Conservation (phyloP, 78 protist genomes). For the Cavenderia fasciculata region DNA sequence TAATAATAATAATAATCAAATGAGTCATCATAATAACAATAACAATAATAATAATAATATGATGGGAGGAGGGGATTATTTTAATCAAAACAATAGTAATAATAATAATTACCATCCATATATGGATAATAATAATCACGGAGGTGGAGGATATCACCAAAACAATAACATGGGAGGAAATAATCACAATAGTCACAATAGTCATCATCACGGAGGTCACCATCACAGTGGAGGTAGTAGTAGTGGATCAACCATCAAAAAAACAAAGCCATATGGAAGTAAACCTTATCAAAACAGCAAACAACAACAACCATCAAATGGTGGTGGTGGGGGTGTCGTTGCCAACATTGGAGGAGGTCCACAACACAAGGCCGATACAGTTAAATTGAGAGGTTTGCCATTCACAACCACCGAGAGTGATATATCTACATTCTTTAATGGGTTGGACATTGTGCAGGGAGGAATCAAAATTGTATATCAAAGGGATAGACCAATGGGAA, state of each 20-base stretch:
- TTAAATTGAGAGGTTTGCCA: slow-evolving; percentile 7
- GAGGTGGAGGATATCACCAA: too few relatives aligned
- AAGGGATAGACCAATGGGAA: slow-evolving; percentile 3
- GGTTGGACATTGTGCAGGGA: not conserved
- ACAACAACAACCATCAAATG: too few relatives aligned
- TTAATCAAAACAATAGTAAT: not conserved
- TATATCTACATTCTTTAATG: not conserved
- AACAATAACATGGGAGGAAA: too few relatives aligned
- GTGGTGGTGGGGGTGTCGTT: not conserved
- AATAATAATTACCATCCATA: not conserved
- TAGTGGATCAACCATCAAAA: too few relatives aligned
- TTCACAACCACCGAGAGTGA: slow-evolving; percentile 5
- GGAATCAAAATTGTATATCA: slow-evolving; percentile 7
- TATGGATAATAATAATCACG: not conserved
- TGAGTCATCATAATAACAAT: not conserved
- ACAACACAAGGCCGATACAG: not conserved
- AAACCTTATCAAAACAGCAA: not conserved
- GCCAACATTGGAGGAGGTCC: not conserved
- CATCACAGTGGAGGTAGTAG: not conserved
- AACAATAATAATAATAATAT: not conserved
- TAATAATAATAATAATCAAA: not conserved
- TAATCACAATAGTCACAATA: not conserved
- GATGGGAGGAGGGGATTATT: too few relatives aligned
- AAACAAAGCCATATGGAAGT: not conserved
- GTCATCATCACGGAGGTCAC: not conserved